Percentiles rank a stretch among this genome's conserved stretches.
These are phyloP conservation scores for Sarocladium strictum DNA, from an alignment of 2,329 filamentous ascomycete genomes.

Conservation along the genomic window DNA sequence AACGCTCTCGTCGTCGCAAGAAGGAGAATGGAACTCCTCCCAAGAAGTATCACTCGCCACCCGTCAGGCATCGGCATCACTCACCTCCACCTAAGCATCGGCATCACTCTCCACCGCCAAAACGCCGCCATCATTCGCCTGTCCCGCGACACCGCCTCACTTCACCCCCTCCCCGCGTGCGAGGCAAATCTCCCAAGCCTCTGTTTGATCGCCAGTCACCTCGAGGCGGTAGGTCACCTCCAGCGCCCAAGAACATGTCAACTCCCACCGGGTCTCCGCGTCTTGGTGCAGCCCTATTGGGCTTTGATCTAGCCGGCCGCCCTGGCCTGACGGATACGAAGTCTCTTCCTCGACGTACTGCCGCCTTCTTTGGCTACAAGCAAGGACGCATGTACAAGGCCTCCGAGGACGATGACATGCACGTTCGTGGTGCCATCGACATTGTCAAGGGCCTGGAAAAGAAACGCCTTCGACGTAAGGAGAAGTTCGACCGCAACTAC, in stretches of 20 bases:
- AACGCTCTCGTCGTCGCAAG: conserved; percentile 40
- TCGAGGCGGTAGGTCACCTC: conserved; percentile 62
- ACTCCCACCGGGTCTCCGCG: conserved; percentile 34
- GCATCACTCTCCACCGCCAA: conserved; percentile 30
- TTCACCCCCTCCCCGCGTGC: conserved; percentile 35
- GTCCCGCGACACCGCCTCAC: conserved; percentile 19
- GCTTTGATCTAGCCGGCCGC: conserved; percentile 40
- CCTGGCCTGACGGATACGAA: conserved; percentile 72
- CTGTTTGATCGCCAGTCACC: conserved; percentile 67
- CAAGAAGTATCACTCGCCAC: conserved; percentile 39
- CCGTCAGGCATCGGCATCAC: conserved; percentile 22
- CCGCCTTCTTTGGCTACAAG: conserved; percentile 54
- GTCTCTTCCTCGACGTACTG: conserved; percentile 69
- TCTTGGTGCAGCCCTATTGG: conserved; percentile 26
- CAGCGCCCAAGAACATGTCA: conserved; percentile 38
- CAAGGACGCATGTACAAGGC: conserved; percentile 33
- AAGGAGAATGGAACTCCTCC: conserved; percentile 43
- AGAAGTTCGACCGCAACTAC: conserved; percentile 87
- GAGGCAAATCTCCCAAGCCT: conserved; percentile 44
- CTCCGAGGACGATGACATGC: conserved; percentile 41
- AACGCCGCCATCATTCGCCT: conserved; percentile 17
- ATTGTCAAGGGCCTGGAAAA: conserved; percentile 95
- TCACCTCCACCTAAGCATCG: conserved; percentile 25
- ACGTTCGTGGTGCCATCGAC: conserved; percentile 89
- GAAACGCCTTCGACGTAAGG: conserved; percentile 86